Evolutionary conservation across 2,329 filamentous ascomycete species (phyloP).

Genomic region (Colletotrichum magnum): DNA sequence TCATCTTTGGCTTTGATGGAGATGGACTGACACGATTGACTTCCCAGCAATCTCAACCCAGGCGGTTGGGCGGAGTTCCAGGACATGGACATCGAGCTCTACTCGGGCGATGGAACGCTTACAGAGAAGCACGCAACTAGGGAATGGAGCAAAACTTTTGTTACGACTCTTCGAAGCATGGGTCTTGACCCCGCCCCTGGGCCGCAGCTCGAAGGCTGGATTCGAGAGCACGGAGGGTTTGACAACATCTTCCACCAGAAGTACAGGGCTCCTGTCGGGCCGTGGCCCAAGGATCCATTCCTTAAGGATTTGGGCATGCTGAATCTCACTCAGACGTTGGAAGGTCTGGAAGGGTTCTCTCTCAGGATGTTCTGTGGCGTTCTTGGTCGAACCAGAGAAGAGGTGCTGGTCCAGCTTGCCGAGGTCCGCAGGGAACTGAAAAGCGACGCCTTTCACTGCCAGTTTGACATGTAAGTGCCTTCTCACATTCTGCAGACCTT

Average conservation of each 20-base stretch:
- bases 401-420: slow-evolving; percentile 47
- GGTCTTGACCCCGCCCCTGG: slow-evolving; percentile 40
- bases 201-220: slow-evolving; percentile 44
- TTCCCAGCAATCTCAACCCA: slow-evolving; percentile 27
- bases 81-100: slow-evolving; percentile 41
- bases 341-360: slow-evolving; percentile 45
- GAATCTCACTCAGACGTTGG: slow-evolving; percentile 39
- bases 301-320: slow-evolving; percentile 42
- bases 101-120: slow-evolving; percentile 44
- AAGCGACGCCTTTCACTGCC: slow-evolving; percentile 45
- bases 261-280: slow-evolving; percentile 53
- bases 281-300: slow-evolving; percentile 46
- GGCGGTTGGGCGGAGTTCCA: slow-evolving; percentile 51
- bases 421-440: slow-evolving; percentile 49
- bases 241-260: slow-evolving; percentile 47
- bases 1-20: too few species aligned
- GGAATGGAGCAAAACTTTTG: slow-evolving; percentile 41
- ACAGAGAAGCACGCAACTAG: slow-evolving; percentile 24
- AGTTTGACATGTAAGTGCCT: slow-evolving; percentile 43
- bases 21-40: too few species aligned
- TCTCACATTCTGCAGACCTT: neutral
- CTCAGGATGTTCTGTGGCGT: slow-evolving; percentile 49
- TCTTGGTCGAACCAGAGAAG: slow-evolving; percentile 47
- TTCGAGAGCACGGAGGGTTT: slow-evolving; percentile 54
- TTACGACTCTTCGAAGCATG: slow-evolving; percentile 47